Evolutionary conservation across 768 basidiomycete species (phyloP).

Genomic region (Boletus patriciae): DNA sequence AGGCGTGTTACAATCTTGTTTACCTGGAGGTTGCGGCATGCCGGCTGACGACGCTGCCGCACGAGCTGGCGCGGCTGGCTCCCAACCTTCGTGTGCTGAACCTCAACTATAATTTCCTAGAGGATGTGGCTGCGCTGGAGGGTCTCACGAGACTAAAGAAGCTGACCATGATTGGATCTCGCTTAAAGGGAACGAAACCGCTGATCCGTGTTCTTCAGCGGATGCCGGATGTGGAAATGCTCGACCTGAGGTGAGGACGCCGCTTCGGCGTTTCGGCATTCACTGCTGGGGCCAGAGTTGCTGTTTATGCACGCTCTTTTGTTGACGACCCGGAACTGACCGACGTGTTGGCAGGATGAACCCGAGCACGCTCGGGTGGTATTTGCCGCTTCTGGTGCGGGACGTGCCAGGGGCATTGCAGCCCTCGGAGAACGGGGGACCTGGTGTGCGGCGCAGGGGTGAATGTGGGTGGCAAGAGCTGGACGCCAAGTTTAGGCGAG

Average conservation of each 20-base stretch:
- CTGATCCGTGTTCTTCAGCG: conserved; percentile 70
- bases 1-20: conserved; percentile 83
- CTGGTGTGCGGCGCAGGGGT: conserved; percentile 26
- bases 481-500: conserved; percentile 84
- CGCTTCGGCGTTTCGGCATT: conserved; percentile 12
- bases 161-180: conserved; percentile 82
- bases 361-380: conserved; percentile 94
- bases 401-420: conserved; percentile 67
- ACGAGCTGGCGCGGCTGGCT: conserved; percentile 56
- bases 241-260: conserved; percentile 79
- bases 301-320: background rate
- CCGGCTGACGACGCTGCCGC: conserved; percentile 73
- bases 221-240: conserved; percentile 80
- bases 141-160: conserved; percentile 78
- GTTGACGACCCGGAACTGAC: conserved; percentile 29
- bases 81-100: conserved; percentile 92
- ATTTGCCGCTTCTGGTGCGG: conserved; percentile 80
- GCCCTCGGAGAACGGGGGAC: conserved; percentile 46
- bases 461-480: conserved; percentile 64
- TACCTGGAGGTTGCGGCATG: conserved; percentile 94
- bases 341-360: conserved; percentile 68
- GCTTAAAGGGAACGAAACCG: conserved; percentile 71
- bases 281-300: background rate
- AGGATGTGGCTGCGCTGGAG: conserved; percentile 64
- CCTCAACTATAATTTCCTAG: conserved; percentile 95